Base-by-base conservation (phyloP, 441 rosid species). In the Gossypium lobatum region DNA sequence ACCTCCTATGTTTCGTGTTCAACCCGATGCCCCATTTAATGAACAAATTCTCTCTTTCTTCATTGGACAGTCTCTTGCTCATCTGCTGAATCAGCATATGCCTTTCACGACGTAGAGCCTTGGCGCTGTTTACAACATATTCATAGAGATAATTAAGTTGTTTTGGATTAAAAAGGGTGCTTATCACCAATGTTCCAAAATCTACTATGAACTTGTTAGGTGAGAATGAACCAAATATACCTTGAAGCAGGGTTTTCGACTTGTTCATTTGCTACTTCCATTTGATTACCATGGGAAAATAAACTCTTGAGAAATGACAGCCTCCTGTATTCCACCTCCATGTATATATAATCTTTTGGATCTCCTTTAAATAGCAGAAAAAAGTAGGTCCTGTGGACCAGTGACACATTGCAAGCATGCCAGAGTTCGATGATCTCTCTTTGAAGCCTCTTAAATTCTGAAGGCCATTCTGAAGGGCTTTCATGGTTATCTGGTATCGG, bases 381-480 rank as follows among this genome's bases (percentile, higher is more conserved):
- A 85, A 95, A 91, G 88, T 93, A 91, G 82, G 92, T 87, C 78
- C 97, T 82, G 82, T 95, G 99, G 74, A 87, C 86, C 87, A 95
- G 77, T 61, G 97, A 90, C 46, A 91, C 86, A 64, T 87, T 87
- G 85, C 98, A 93, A 62, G 74, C 82, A 70, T 91, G 85, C 99
- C 98, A 95, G 39, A 93, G 87, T 80, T 87, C 88, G 70, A 90
- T 82, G 52, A 95, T 91, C 84, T 89, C 90, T 75, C 75, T 77
- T 77, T 81, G 91, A 34, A 87, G 86, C 82, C 85, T 87, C 83
- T 81, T 83, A 76, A 91, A 93, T 80, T 88, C 91, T 61, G 74
- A 26, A 64, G 83, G 84, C 94, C 97, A 86, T 37, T 71, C 75
- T 60, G 71, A 62, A 66, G 80, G 80, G 73, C 71, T 76, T 73